Evolutionary conservation across 208 protist genomes (phyloP).

Genomic region (Trypanosoma grayi): DNA sequence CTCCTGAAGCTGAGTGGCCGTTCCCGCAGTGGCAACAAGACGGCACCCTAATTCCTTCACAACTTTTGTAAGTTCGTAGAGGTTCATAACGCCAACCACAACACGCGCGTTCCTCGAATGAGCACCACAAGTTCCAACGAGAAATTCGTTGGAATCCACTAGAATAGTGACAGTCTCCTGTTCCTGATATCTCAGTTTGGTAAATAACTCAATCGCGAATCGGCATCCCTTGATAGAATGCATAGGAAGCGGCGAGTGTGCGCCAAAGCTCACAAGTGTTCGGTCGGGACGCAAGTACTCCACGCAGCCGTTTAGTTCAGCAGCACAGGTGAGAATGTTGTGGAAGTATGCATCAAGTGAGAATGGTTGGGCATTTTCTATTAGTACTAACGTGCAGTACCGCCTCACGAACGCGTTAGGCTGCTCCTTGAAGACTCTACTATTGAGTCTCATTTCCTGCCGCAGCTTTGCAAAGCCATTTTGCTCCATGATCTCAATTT

Average conservation of each 20-base stretch:
- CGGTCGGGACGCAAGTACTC: conserved; percentile 50
- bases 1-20: conserved; percentile 46
- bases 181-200: conserved; percentile 25
- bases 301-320: conserved; percentile 39
- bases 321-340: conserved; percentile 7
- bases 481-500: conserved; percentile 3
- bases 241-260: conserved; percentile 54
- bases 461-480: conserved; percentile 19
- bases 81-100: conserved; percentile 7
- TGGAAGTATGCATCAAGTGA: conserved; percentile 1
- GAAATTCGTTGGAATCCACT: conserved; percentile 55
- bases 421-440: conserved; percentile 62
- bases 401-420: conserved; percentile 48
- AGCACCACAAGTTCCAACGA: conserved; percentile 59
- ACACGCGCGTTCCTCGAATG: conserved; percentile 25
- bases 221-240: conserved; percentile 53
- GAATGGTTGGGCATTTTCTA: conserved; percentile 32
- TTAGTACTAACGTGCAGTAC: conserved; percentile 50
- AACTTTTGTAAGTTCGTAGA: conserved; percentile 16
- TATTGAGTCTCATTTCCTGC: conserved; percentile 50
- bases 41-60: conserved; percentile 26
- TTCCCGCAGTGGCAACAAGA: conserved; percentile 49
- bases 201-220: conserved; percentile 56
- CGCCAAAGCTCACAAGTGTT: conserved; percentile 65
- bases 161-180: conserved; percentile 50